Conservation (phyloP, 352 stramenopile species). For the Globisporangium uncinulatum region DNA sequence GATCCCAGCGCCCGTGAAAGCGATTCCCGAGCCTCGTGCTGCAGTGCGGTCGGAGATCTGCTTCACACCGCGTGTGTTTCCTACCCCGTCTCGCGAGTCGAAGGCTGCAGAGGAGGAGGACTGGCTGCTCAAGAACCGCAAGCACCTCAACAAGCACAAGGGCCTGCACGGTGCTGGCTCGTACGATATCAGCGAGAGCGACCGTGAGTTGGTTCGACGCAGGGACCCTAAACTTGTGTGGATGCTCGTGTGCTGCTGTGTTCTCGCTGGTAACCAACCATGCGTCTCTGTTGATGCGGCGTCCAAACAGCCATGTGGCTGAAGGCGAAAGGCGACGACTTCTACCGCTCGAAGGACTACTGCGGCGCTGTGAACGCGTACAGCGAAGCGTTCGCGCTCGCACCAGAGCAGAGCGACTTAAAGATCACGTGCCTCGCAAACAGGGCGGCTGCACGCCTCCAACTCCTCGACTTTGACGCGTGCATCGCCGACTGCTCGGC, state of each 20-base stretch:
- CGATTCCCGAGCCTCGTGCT: slow-evolving; percentile 40
- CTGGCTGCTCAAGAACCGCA: slow-evolving; percentile 81
- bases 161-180: slow-evolving; percentile 34
- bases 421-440: slow-evolving; percentile 62
- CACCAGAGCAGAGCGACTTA: slow-evolving; percentile 30
- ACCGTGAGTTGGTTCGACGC: slow-evolving; percentile 37
- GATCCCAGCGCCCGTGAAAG: slow-evolving; percentile 2
- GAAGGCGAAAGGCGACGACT: slow-evolving; percentile 85
- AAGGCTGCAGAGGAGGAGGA: slow-evolving; percentile 78
- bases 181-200: slow-evolving; percentile 83
- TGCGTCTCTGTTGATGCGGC: neutral
- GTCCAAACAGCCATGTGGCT: slow-evolving; percentile 58
- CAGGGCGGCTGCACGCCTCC: slow-evolving; percentile 54
- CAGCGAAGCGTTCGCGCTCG: slow-evolving; percentile 43
- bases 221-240: no score
- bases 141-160: slow-evolving; percentile 70
- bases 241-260: neutral
- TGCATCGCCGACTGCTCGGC: slow-evolving; percentile 67
- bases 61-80: slow-evolving; percentile 78
- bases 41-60: slow-evolving; percentile 40
- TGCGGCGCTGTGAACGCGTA: slow-evolving; percentile 68
- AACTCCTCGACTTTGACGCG: slow-evolving; percentile 48
- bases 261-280: neutral
- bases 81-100: slow-evolving; percentile 71
- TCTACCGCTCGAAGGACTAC: slow-evolving; percentile 66